A percentile compares a stretch with the other conserved stretches of the same genome.
These are phyloP conservation scores for Septoria linicola DNA, from an alignment of 2,329 filamentous ascomycete genomes.

Conservation along the genomic window DNA sequence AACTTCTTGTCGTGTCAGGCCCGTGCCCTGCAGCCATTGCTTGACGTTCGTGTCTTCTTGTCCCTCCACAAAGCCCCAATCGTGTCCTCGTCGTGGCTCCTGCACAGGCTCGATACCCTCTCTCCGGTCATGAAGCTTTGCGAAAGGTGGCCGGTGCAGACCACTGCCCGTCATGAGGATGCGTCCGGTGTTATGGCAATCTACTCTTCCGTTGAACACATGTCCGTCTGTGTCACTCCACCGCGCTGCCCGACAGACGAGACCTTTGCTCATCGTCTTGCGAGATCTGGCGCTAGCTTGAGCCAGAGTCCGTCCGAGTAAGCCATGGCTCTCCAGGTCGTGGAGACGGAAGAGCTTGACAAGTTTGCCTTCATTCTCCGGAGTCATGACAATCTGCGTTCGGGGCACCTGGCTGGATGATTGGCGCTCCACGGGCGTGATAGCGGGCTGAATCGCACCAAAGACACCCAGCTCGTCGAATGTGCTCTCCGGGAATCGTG, in stretches of 20 bases:
- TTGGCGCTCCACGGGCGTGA: neutral
- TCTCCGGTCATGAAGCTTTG: constrained; percentile 10
- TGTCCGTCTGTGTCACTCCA: constrained; percentile 15
- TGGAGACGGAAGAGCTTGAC: constrained; percentile 21
- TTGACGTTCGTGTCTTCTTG: constrained; percentile 17
- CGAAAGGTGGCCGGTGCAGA: constrained; percentile 18
- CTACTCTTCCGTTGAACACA: constrained; percentile 31
- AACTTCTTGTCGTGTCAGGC: constrained; percentile 22
- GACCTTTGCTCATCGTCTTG: constrained; percentile 13
- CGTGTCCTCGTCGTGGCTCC: neutral
- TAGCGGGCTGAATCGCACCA: constrained; percentile 9
- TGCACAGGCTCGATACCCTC: neutral
- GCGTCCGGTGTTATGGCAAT: constrained; percentile 7
- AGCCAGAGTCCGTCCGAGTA: constrained; percentile 25
- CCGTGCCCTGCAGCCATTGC: constrained; percentile 31
- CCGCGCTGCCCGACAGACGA: constrained; percentile 26
- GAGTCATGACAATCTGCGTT: constrained; percentile 20
- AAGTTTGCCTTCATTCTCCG: constrained; percentile 14
- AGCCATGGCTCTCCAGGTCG: constrained; percentile 19
- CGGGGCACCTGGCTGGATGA: constrained; percentile 1
- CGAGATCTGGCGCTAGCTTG: neutral
- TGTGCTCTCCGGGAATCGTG: constrained; percentile 28
- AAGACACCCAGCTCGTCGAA: constrained; percentile 23
- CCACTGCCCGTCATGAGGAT: constrained; percentile 1
- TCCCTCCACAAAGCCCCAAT: constrained; percentile 21